A percentile compares a stretch with the other conserved stretches of the same genome.
These are phyloP conservation scores for Tetracladium maxilliforme DNA, from an alignment of 2,329 filamentous ascomycete genomes.

Conservation along the genomic window DNA sequence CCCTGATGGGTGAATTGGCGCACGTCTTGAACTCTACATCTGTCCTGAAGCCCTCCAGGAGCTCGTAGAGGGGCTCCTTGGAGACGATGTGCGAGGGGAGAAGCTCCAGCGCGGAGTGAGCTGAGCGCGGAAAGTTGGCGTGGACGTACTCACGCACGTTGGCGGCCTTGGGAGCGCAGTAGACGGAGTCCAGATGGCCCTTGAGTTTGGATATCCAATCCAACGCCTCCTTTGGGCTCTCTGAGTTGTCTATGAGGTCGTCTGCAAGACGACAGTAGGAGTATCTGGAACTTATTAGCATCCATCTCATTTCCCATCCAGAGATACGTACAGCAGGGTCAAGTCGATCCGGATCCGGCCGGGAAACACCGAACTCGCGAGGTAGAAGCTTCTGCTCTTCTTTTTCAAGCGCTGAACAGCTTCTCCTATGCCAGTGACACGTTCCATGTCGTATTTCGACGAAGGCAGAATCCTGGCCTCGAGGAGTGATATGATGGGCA, in stretches of 20 bases:
- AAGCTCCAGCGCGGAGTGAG: slow-evolving; percentile 38
- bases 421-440: slow-evolving; percentile 41
- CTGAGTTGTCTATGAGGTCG: slow-evolving; percentile 55
- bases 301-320: not conserved
- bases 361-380: slow-evolving; percentile 55
- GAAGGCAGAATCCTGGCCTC: too few relatives aligned
- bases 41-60: slow-evolving; percentile 55
- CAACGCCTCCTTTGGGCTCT: slow-evolving; percentile 31
- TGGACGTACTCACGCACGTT: slow-evolving; percentile 18
- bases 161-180: slow-evolving; percentile 13
- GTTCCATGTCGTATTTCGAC: slow-evolving; percentile 36
- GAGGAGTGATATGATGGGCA: slow-evolving; percentile 36
- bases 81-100: slow-evolving; percentile 43
- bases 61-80: slow-evolving; percentile 41
- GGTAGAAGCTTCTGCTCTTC: slow-evolving; percentile 62
- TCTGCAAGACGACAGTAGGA: slow-evolving; percentile 63
- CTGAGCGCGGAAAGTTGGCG: slow-evolving; percentile 33
- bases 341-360: slow-evolving; percentile 54
- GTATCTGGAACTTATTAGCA: slow-evolving; percentile 29
- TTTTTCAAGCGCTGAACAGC: slow-evolving; percentile 39
- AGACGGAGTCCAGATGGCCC: slow-evolving; percentile 38
- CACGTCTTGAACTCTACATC: slow-evolving; percentile 39
- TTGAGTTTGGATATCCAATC: slow-evolving; percentile 44
- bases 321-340: slow-evolving; percentile 37
- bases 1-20: slow-evolving; percentile 36